Base-by-base conservation (phyloP, 2,329 filamentous ascomycete genomes). In the Chaetomiaceae sp. region DNA sequence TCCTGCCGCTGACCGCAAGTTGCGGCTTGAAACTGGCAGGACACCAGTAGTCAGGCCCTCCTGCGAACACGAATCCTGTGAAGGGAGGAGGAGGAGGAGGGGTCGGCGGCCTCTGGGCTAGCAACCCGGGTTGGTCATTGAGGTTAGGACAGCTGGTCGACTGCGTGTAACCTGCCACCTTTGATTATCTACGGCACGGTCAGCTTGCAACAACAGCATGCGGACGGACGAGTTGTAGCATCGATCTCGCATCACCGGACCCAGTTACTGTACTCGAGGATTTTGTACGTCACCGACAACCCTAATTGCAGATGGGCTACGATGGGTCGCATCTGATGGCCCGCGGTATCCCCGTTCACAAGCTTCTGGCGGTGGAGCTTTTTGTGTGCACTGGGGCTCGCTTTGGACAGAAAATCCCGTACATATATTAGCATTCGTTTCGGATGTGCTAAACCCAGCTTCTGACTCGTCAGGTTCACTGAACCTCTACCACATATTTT, bases 381-480 rank as follows among this genome's bases (percentile, higher is more conserved):
- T 61, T 56, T 62, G 55, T 62, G 58, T 59, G 60, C 55, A 41
- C 16, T 44, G 42, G 42, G n/a, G n/a, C n/a, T n/a, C n/a, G n/a
- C n/a, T n/a, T n/a, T n/a, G n/a, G n/a, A n/a, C n/a, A n/a, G n/a
- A n/a, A n/a, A n/a, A n/a, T n/a, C n/a, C n/a, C n/a, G n/a, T n/a
- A n/a, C n/a, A n/a, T n/a, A n/a, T n/a, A n/a, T n/a, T n/a, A n/a
- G n/a, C n/a, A n/a, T n/a, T n/a, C n/a, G n/a, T n/a, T n/a, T n/a
- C n/a, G n/a, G n/a, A n/a, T n/a, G n/a, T n/a, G n/a, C n/a, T n/a
- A n/a, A n/a, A n/a, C n/a, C n/a, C n/a, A n/a, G n/a, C n/a, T n/a
- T n/a, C n/a, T n/a, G n/a, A n/a, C n/a, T n/a, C n/a, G n/a, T n/a
- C n/a, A n/a, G n/a, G n/a, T n/a, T n/a, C n/a, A n/a, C n/a, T n/a